Evolutionary conservation across 805 yeast genomes (phyloP), one percentile per base, ranked within the genome.

Genomic region (Yarrowia divulgata): DNA sequence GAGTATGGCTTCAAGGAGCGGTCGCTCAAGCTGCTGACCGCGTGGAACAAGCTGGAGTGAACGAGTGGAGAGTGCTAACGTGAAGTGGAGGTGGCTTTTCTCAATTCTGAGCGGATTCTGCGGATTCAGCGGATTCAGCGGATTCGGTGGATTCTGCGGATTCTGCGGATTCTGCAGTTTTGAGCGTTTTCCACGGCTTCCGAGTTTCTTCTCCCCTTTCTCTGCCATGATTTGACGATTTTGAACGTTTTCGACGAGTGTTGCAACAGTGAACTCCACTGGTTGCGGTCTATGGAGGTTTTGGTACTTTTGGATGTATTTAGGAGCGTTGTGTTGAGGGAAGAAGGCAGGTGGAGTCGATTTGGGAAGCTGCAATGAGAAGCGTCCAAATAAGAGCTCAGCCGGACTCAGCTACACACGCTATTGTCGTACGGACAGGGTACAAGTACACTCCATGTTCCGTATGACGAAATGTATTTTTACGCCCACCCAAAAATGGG

Each of bases 1-100:
- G 71, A 73, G 66, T 76, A 52, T 70, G 70, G 73, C n/a, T 77
- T 77, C 72, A 73, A 72, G 63, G 71, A 64, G 42, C 74, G 79
- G 23, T 71, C 76, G 10, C 63, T 60, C 18, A 69, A 70, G 67
- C 69, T 77, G 64, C 71, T 77, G 45, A 73, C 60, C 8, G 60
- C 42, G 19, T 54, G 60, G 60, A 54, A 54, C 60, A 54, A 54
- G 60, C 16, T 37, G 45, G 60, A 54, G 60, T 54, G 49, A 45
- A 45, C 14, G 49, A 32, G 6, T 43, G 49, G 9, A 18, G 14
- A 45, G 49, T 9, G 49, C 32, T 45, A 10, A 14, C 45, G 45
- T 42, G 46, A 23, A 4, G 29, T 4, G 4, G 29, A 23, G 29
- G 29, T 23, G 29, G 29, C 29, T 23, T 23, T 43, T 18, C 14